Conservation (phyloP, 768 basidiomycete species). For the Collybia mongolica region DNA sequence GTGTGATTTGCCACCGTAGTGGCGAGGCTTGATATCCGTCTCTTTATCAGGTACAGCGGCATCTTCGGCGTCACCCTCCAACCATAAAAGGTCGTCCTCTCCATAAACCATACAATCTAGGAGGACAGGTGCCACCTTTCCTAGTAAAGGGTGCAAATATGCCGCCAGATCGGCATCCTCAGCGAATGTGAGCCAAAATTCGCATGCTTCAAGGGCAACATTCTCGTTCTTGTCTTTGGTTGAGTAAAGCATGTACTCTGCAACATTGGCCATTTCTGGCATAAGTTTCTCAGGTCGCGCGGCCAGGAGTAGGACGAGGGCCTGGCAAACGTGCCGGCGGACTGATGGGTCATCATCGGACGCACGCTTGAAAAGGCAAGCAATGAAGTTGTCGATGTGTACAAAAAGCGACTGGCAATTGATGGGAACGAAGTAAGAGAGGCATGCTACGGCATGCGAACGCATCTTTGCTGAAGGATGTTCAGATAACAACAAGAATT, state of each 20-base stretch:
- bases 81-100: constrained; percentile 92
- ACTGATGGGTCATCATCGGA: constrained; percentile 93
- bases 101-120: constrained; percentile 97
- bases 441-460: constrained; percentile 88
- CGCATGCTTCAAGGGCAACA: constrained; percentile 96
- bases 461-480: constrained; percentile 89
- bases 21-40: constrained; percentile 93
- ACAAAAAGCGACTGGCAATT: constrained; percentile 83
- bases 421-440: constrained; percentile 91
- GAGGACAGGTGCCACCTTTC: constrained; percentile 92
- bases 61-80: constrained; percentile 90
- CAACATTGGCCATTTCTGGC: constrained; percentile 93
- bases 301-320: constrained; percentile 89
- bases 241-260: constrained; percentile 98
- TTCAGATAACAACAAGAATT: constrained; percentile 86
- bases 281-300: constrained; percentile 94
- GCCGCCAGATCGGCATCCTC: constrained; percentile 88
- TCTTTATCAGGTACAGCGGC: constrained; percentile 91
- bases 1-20: constrained; percentile 85
- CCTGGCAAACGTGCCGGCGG: constrained; percentile 93
- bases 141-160: constrained; percentile 82
- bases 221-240: constrained; percentile 97
- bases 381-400: constrained; percentile 93
- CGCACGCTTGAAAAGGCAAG: constrained; percentile 91
- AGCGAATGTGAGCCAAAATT: constrained; percentile 99